phyloP scores from a whole-genome alignment of 371 early-diverging fungal species.

The Mucor sp. region DNA sequence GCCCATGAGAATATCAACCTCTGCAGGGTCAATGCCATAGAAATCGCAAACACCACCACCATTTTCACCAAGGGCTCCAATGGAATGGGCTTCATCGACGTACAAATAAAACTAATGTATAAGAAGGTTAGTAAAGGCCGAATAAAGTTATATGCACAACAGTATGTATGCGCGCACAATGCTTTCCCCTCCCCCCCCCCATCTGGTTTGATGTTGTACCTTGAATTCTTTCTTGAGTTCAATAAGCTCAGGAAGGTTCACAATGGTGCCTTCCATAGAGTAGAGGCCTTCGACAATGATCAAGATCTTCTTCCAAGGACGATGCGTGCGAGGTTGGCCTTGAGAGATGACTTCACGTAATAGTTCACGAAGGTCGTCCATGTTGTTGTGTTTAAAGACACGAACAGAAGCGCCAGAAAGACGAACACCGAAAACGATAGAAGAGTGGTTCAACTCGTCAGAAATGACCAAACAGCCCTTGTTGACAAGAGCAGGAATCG shows the following conservation, averaged over 20 bases:
- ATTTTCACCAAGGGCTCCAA: conserved; percentile 93
- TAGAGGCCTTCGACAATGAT: conserved; percentile 98
- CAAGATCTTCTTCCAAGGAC: conserved; percentile 99
- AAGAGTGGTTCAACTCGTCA: conserved; percentile 98
- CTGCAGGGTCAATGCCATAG: conserved; percentile 85
- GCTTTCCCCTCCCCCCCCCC: too few relatives aligned
- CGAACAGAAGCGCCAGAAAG: conserved; percentile 95
- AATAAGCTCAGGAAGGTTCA: conserved; percentile 89
- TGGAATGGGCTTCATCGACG: conserved; percentile 99
- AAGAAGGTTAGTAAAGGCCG: background rate
- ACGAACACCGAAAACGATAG: conserved; percentile 95
- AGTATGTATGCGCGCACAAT: background rate
- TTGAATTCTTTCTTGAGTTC: conserved; percentile 95
- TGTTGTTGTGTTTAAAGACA: conserved; percentile 96
- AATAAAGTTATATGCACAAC: background rate
- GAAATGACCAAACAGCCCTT: conserved; percentile 94
- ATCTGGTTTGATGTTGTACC: conserved; percentile 33
- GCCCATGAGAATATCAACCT: conserved; percentile 99
- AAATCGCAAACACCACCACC: conserved; percentile 97
- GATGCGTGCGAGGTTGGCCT: conserved; percentile 98
- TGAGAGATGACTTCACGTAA: conserved; percentile 94
- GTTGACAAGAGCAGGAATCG: conserved; percentile 89
- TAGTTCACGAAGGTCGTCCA: conserved; percentile 81
- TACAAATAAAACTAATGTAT: conserved; percentile 86
- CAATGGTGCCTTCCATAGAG: conserved; percentile 99